Conservation (phyloP, 2,329 filamentous ascomycete genomes). For the Fusarium sp. region DNA sequence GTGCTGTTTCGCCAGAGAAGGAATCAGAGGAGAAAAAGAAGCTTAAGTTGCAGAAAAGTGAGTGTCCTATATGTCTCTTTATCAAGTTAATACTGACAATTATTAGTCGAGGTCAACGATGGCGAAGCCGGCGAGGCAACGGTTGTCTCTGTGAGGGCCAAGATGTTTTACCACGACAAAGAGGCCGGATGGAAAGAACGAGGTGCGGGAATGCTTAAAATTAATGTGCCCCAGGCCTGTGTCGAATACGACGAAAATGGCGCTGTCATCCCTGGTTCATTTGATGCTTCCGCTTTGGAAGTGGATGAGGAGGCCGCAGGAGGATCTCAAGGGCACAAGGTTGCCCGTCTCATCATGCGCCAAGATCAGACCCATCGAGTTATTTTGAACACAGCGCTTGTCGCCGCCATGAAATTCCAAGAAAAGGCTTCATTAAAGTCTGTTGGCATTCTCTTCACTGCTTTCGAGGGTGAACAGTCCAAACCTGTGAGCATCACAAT, state of each 20-base stretch:
- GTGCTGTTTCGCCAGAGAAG: slow-evolving; percentile 60
- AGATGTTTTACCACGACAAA: slow-evolving; percentile 84
- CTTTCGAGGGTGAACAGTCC: slow-evolving; percentile 67
- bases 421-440: slow-evolving; percentile 79
- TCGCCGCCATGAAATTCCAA: slow-evolving; percentile 83
- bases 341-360: slow-evolving; percentile 85
- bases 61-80: slow-evolving; percentile 14
- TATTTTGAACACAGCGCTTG: slow-evolving; percentile 85
- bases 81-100: slow-evolving; percentile 42
- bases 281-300: slow-evolving; percentile 66
- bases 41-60: slow-evolving; percentile 76
- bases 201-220: slow-evolving; percentile 83
- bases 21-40: slow-evolving; percentile 74
- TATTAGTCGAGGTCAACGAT: slow-evolving; percentile 77
- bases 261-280: slow-evolving; percentile 62
- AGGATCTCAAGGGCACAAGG: slow-evolving; percentile 53
- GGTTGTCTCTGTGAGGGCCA: slow-evolving; percentile 80
- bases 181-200: slow-evolving; percentile 88
- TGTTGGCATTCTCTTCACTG: slow-evolving; percentile 74
- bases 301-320: slow-evolving; percentile 55
- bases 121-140: slow-evolving; percentile 88
- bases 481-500: slow-evolving; percentile 70
- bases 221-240: slow-evolving; percentile 76
- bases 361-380: slow-evolving; percentile 90
- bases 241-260: slow-evolving; percentile 67